These are phyloP conservation scores for Erysimum cheiranthoides DNA, from an alignment of 345 rosid species.

Conservation along the genomic window DNA sequence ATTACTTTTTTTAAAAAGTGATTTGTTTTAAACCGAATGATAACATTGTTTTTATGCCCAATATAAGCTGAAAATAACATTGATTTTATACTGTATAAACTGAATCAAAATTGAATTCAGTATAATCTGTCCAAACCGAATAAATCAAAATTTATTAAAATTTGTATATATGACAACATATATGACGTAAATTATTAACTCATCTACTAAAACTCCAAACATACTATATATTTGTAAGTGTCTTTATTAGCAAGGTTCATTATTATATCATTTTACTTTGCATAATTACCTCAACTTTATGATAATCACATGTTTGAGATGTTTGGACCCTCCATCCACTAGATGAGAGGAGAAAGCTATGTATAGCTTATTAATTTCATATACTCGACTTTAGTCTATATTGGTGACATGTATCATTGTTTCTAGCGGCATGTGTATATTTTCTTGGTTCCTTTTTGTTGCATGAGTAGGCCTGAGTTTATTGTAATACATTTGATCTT, in stretches of 20 bases:
- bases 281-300: conserved; percentile 44
- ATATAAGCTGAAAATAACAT: neutral
- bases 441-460: neutral
- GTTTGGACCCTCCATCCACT: conserved; percentile 61
- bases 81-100: neutral
- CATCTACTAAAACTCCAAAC: conserved; percentile 5
- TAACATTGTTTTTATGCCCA: neutral
- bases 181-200: conserved; percentile 31
- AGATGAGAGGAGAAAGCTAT: conserved; percentile 21
- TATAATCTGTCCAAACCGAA: neutral
- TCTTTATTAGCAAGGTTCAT: conserved; percentile 41
- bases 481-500: conserved; percentile 5
- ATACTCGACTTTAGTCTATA: conserved; percentile 20
- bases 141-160: neutral
- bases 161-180: conserved; percentile 27
- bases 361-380: conserved; percentile 22
- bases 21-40: neutral
- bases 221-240: conserved; percentile 31
- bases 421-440: conserved; percentile 21
- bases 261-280: conserved; percentile 38
- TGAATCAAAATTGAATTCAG: neutral
- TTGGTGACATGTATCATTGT: conserved; percentile 41
- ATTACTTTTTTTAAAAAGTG: neutral
- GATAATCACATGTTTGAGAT: conserved; percentile 47
- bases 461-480: neutral